Conservation (phyloP, 1,139 yeast genomes). For the Kurtzmaniella quercitrusa region DNA sequence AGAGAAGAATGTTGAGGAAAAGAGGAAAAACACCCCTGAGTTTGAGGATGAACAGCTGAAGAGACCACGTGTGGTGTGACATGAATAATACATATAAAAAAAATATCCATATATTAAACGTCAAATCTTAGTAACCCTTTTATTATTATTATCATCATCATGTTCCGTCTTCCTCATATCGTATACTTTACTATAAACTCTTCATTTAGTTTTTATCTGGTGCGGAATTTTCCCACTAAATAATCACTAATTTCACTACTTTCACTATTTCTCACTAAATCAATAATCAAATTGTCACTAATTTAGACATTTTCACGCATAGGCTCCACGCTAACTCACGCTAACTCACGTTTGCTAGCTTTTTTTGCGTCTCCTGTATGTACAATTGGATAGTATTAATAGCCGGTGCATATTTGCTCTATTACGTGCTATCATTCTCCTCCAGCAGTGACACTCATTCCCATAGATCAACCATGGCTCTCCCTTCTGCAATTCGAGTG, state of each 20-base stretch:
- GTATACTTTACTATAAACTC: too few species aligned
- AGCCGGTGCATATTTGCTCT: background rate
- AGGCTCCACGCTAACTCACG: background rate
- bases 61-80: background rate
- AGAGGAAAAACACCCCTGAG: slow-evolving; percentile 1
- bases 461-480: slow-evolving; percentile 2
- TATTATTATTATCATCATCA: too few species aligned
- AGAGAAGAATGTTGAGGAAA: background rate
- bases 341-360: background rate
- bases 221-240: too few species aligned
- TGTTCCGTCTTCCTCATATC: too few species aligned
- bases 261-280: too few species aligned
- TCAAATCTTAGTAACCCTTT: too few species aligned
- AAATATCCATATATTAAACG: too few species aligned
- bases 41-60: background rate
- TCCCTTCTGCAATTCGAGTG: slow-evolving; percentile 17
- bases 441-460: background rate
- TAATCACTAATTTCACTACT: too few species aligned
- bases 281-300: too few species aligned
- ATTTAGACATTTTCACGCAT: too few species aligned
- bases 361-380: background rate
- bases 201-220: too few species aligned
- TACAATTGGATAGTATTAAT: background rate
- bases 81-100: background rate
- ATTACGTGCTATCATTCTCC: background rate